Conservation (phyloP, 208 protist genomes). For the Kentomonas sorsogonicus region DNA sequence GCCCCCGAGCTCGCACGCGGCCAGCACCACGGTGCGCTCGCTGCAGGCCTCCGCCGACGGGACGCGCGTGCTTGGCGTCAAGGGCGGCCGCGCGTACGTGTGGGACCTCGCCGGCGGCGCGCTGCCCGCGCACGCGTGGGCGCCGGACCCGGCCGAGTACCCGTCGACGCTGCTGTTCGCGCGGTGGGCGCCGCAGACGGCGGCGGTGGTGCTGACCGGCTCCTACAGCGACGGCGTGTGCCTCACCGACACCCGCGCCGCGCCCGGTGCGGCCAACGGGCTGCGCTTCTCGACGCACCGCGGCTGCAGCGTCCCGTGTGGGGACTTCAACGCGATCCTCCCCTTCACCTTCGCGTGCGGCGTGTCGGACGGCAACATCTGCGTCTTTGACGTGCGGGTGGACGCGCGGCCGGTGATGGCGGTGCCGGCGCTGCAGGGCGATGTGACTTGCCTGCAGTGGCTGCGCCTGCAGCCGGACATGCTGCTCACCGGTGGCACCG, state of each 20-base stretch:
- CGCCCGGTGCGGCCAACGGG: constrained; percentile 10
- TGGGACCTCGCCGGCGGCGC: constrained; percentile 55
- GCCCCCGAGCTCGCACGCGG: constrained; percentile 41
- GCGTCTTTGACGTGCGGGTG: constrained; percentile 73
- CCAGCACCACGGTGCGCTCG: constrained; percentile 61
- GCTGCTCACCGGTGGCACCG: constrained; percentile 65
- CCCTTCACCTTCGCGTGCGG: constrained; percentile 49
- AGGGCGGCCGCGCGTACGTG: constrained; percentile 39
- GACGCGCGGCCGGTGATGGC: constrained; percentile 38
- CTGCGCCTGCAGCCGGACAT: constrained; percentile 63
- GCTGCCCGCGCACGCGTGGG: constrained; percentile 49
- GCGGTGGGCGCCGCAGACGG: constrained; percentile 58
- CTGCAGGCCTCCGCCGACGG: too few relatives aligned
- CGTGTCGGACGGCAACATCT: constrained; percentile 65
- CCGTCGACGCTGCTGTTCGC: constrained; percentile 60
- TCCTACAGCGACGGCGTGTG: constrained; percentile 59
- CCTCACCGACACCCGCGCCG: constrained; percentile 48
- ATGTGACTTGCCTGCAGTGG: constrained; percentile 60
- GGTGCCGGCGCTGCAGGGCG: constrained; percentile 67
- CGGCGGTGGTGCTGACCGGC: constrained; percentile 60
- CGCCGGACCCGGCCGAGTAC: constrained; percentile 27
- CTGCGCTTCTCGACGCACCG: constrained; percentile 29
- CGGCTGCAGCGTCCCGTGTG: constrained; percentile 24
- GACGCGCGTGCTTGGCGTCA: constrained; percentile 30
- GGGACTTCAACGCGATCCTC: constrained; percentile 69